Conservation (phyloP, 345 rosid species). For the Corchorus olitorius region DNA sequence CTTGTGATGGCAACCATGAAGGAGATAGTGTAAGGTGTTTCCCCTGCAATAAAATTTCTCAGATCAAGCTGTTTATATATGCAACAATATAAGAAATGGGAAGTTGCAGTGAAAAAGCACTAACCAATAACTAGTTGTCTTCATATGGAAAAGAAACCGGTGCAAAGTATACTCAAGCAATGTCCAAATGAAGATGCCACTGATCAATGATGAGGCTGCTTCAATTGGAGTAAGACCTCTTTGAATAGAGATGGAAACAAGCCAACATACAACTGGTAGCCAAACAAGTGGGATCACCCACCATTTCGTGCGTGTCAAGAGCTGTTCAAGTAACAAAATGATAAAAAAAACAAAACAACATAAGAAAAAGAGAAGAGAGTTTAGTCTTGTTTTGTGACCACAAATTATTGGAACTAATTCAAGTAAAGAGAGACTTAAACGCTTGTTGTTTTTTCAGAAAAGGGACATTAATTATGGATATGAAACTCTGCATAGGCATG, state of each 20-base stretch:
- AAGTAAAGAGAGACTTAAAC: no score
- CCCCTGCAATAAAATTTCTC: conserved; percentile 50
- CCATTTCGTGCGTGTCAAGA: conserved; percentile 74
- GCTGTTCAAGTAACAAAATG: conserved; percentile 40
- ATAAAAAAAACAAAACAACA: neutral
- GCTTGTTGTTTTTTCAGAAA: no score
- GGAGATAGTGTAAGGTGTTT: conserved; percentile 83
- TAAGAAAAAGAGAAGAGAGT: no score
- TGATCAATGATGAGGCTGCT: conserved; percentile 36
- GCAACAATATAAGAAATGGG: neutral
- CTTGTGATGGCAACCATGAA: conserved; percentile 97
- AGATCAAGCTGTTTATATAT: neutral
- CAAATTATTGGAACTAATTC: neutral
- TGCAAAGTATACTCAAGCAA: conserved; percentile 68
- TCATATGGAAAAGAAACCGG: conserved; percentile 74
- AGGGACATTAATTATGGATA: no score
- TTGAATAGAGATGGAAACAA: conserved; percentile 37
- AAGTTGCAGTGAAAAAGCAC: conserved; percentile 17
- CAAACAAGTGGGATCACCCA: conserved; percentile 78
- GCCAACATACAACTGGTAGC: conserved; percentile 64
- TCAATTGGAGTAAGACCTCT: conserved; percentile 52
- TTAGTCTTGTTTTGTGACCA: neutral
- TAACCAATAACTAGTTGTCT: conserved; percentile 66
- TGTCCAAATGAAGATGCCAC: conserved; percentile 70
- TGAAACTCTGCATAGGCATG: neutral